Base-by-base conservation (phyloP, 2,329 filamentous ascomycete species). In the Tricladium varicosporioides region DNA sequence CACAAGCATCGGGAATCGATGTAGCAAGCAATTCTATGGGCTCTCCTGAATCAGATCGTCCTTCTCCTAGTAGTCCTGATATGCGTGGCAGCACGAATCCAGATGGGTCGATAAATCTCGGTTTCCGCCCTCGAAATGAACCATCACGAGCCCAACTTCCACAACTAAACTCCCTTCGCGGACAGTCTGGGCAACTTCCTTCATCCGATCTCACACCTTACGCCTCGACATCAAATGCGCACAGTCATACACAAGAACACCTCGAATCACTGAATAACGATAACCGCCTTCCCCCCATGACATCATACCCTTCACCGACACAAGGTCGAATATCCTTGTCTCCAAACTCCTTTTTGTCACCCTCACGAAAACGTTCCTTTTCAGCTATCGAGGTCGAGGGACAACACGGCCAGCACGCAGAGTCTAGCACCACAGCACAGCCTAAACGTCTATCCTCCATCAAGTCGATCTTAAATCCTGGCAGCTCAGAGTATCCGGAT, bases 371-470 rank as follows among this genome's bases (percentile, higher is more conserved):
- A 72, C 80, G 87, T 5, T 88, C 86, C 0, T 87, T 89, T 62
- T 88, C 86, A 0, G 76, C 80, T 0, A 75, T 80, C 0, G 83
- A 86, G 54, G 78, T 77, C 16, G 82, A 84, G 40, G 67, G 69
- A n/a, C 47, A 58, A 47, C 54, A 61, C 7, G 22, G 50, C 1
- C 49, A 57, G 11, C 42, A 60, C 33, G 10, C 56, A 2, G 59
- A 65, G 16, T 43, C 58, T 31, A 57, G 27, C 14, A 64, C 67
- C n/a, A 73, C 22, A 7, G 22, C 83, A 22, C 74, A 73, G 40
- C 73, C 82, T 44, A 80, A 88, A 69, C 83, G 88, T 13, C 73
- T 91, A 3, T 89, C 86, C 15, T 90, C 87, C 2, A 92, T 92
- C 60, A 89, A 86, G 62, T 89, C 88, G 5, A 87, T 92, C 46